A percentile compares a stretch with the other conserved stretches of the same genome.
Evolutionary conservation across 1,284 basidiomycete genomes (phyloP).

Genomic region (Boletellus sp.): DNA sequence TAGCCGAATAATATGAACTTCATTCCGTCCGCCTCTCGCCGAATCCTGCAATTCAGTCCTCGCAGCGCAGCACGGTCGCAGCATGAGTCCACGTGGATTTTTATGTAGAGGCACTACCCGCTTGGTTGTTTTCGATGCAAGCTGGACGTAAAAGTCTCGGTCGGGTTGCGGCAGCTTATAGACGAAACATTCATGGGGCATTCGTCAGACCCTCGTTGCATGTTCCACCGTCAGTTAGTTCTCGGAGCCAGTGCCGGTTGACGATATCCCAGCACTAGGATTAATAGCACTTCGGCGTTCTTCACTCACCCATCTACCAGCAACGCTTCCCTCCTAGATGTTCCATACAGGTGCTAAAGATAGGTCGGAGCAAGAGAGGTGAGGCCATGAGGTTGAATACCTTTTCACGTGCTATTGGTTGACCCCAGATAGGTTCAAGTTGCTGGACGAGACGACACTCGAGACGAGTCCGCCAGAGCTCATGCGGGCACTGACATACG

Average conservation of each 20-base stretch:
- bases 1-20: too few relatives aligned
- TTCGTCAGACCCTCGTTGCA: neutral
- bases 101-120: too few relatives aligned
- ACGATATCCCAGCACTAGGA: too few relatives aligned
- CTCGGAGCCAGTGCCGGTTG: too few relatives aligned
- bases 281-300: neutral
- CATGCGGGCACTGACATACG: constrained; percentile 20
- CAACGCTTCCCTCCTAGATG: constrained; percentile 8
- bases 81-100: too few relatives aligned
- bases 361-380: constrained; percentile 8
- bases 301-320: neutral
- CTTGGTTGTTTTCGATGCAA: neutral
- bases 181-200: too few relatives aligned
- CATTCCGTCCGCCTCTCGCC: too few relatives aligned
- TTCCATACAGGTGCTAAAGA: neutral
- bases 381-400: neutral
- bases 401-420: neutral
- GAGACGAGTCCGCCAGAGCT: constrained; percentile 16
- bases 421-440: constrained; percentile 10
- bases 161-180: too few relatives aligned
- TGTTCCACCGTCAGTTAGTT: neutral
- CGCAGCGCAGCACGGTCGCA: too few relatives aligned
- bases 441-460: constrained; percentile 9
- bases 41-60: too few relatives aligned
- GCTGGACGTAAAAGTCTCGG: neutral